These are phyloP conservation scores for Candida sithepensis DNA, from an alignment of 805 yeast species.

Conservation along the genomic window DNA sequence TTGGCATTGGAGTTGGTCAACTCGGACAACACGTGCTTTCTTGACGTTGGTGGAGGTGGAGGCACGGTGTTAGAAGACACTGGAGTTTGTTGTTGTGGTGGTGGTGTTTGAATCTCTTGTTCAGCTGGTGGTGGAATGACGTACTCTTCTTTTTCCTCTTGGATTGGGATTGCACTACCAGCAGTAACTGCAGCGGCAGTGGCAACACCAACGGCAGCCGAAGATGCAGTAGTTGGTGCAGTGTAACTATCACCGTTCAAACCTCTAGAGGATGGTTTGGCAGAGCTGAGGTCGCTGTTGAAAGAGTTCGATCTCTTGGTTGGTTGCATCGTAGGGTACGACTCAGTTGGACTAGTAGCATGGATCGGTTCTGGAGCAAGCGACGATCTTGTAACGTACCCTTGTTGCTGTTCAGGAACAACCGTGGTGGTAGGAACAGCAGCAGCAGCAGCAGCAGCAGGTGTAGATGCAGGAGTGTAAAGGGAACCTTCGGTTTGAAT, in stretches of 20 bases:
- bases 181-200: slow-evolving; percentile 5
- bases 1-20: slow-evolving; percentile 5
- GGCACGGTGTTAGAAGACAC: slow-evolving; percentile 13
- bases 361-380: not conserved
- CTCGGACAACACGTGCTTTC: slow-evolving; percentile 27
- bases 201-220: slow-evolving; percentile 7
- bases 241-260: slow-evolving; percentile 7
- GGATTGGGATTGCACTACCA: not conserved
- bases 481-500: not conserved
- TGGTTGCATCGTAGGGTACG: slow-evolving; percentile 30
- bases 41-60: slow-evolving; percentile 34
- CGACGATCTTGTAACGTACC: not conserved
- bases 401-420: not conserved
- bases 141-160: not conserved
- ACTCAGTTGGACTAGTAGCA: slow-evolving; percentile 7
- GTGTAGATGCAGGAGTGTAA: slow-evolving; percentile 4
- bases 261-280: slow-evolving; percentile 19
- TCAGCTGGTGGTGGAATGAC: not conserved
- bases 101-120: slow-evolving; percentile 3
- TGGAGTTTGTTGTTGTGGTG: no score
- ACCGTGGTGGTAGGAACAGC: not conserved
- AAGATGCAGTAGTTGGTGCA: slow-evolving; percentile 18
- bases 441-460: no score
- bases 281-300: slow-evolving; percentile 17
- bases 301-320: slow-evolving; percentile 27